Base-by-base conservation (phyloP, 2,329 filamentous ascomycete species). In the Fusarium sambucinum region DNA sequence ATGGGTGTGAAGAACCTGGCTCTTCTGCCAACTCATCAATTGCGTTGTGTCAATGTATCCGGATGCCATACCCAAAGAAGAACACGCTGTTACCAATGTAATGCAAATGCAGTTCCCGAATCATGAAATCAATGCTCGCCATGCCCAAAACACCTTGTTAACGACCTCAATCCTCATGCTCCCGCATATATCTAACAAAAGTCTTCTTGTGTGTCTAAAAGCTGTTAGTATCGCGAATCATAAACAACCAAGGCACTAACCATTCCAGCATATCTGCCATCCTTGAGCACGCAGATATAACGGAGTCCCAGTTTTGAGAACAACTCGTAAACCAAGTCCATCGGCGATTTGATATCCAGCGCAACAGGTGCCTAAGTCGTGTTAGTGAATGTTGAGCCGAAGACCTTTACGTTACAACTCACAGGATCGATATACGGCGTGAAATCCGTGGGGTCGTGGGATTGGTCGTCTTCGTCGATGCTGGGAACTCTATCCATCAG, bases 301-400 rank as follows among this genome's bases (percentile, higher is more conserved):
- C 96, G 86, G 69, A 99, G 80, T 2, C 96, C 96, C 11, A 99
- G 84, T 80, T 99, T 99, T 51, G 93, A 92, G 77, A 98, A 99
- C 74, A 94, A 95, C 77, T 99, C 96, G 74, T 97, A 97, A 6
- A 97, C 96, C 38, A 99, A 82, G 76, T 98, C 94, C 87, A 98
- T 94, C 0, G 96, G 93, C 1, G 92, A 96, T 70, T 90, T 88
- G 30, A 97, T 92, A 75, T 99, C 96, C 25, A 99, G 83, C 14
- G 94, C 87, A 16, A 99, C 87, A 0, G 96, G 96, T 4, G 95
- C 92, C 88, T 90, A n/a, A 40, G 14, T 30, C 19, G 21, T 29
- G 55, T 77, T 38, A 76, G 67, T 46, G 38, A 40, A 14, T 19
- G 11, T 30, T 7, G 19, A 11, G 21, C n/a, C 21, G 3, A 17